These are phyloP conservation scores for Lactarius sanguifluus DNA, from an alignment of 768 basidiomycete species.

Conservation along the genomic window DNA sequence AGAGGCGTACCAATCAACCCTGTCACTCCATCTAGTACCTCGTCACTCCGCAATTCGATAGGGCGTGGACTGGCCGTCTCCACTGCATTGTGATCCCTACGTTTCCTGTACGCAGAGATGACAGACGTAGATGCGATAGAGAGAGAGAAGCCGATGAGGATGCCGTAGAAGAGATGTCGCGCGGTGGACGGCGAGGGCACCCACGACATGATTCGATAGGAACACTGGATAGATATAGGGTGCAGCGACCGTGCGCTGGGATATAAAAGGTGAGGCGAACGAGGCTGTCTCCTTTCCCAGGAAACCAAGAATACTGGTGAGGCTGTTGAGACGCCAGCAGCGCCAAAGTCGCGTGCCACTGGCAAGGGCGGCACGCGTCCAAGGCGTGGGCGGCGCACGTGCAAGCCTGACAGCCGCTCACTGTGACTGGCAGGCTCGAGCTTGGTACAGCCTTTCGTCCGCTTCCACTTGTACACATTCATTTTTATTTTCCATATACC, in stretches of 20 bases:
- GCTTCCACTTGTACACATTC: too few relatives aligned
- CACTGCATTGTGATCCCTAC: constrained; percentile 45
- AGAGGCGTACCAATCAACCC: constrained; percentile 73
- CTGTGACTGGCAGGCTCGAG: constrained; percentile 30
- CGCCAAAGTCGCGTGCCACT: constrained; percentile 26
- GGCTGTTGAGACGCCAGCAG: background rate
- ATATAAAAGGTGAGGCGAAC: background rate
- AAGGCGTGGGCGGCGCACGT: constrained; percentile 20
- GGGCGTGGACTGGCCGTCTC: constrained; percentile 47
- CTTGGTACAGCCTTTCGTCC: too few relatives aligned
- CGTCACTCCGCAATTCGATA: constrained; percentile 72
- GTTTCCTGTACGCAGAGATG: constrained; percentile 50
- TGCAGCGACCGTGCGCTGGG: constrained; percentile 26
- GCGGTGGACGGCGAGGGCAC: constrained; percentile 33
- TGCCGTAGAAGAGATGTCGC: constrained; percentile 46
- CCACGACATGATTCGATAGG: constrained; percentile 28
- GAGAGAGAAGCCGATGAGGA: constrained; percentile 74
- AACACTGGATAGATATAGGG: constrained; percentile 1
- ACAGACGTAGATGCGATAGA: constrained; percentile 71
- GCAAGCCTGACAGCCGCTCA: background rate
- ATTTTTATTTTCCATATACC: too few relatives aligned
- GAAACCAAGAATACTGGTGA: constrained; percentile 8
- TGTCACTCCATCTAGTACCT: constrained; percentile 75
- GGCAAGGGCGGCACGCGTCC: constrained; percentile 33
- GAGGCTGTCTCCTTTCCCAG: background rate